These are phyloP conservation scores for Fomitopsis schrenkii DNA, from an alignment of 1,284 basidiomycete species.

Conservation along the genomic window DNA sequence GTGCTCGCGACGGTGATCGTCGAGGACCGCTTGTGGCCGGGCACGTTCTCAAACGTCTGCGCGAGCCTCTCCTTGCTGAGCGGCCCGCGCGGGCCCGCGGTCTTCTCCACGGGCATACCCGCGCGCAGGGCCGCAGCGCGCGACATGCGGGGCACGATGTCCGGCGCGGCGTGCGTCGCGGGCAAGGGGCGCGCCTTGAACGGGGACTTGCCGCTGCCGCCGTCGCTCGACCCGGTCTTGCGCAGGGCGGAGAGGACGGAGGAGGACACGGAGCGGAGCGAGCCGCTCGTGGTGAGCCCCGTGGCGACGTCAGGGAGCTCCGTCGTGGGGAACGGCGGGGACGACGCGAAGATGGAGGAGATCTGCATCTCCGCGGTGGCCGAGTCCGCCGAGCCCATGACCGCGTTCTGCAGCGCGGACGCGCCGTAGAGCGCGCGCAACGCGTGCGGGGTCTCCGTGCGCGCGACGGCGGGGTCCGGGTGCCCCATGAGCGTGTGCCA, in stretches of 20 bases:
- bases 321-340: conserved; percentile 66
- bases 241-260: conserved; percentile 43
- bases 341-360: conserved; percentile 68
- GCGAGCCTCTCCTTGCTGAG: conserved; percentile 55
- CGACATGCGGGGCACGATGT: conserved; percentile 75
- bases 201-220: conserved; percentile 40
- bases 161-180: conserved; percentile 51
- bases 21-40: conserved; percentile 68
- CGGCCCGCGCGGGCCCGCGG: conserved; percentile 36
- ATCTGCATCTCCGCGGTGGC: conserved; percentile 73
- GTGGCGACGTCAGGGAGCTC: conserved; percentile 52
- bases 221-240: conserved; percentile 29
- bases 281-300: conserved; percentile 33
- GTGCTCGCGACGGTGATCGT: conserved; percentile 71
- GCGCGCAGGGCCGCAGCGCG: conserved; percentile 74
- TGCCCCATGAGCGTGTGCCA: conserved; percentile 71
- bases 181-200: conserved; percentile 78
- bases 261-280: conserved; percentile 43
- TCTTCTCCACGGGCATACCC: conserved; percentile 37
- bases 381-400: conserved; percentile 66
- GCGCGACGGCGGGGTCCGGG: conserved; percentile 53
- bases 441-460: conserved; percentile 51
- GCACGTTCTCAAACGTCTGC: conserved; percentile 68
- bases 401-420: conserved; percentile 49
- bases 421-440: conserved; percentile 65